phyloP scores from a whole-genome alignment of 2,329 filamentous ascomycete genomes.

The Paracorniculantispora psalliotae region DNA sequence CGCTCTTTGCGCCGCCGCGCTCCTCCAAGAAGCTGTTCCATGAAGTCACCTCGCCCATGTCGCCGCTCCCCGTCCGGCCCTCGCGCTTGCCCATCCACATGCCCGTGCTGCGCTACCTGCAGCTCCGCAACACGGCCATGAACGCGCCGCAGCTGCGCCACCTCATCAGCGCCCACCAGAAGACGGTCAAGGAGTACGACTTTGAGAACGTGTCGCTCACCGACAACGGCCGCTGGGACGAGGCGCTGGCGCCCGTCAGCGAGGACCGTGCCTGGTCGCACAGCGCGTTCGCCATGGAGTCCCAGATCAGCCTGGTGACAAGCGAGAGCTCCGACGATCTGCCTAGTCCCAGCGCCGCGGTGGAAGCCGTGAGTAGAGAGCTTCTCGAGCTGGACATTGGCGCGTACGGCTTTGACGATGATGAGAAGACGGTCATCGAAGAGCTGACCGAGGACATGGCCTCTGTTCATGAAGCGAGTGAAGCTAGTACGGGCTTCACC shows the following conservation, averaged over 20 bases:
- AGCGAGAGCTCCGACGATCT: conserved; percentile 34
- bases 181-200: conserved; percentile 69
- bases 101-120: conserved; percentile 60
- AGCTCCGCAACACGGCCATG: conserved; percentile 68
- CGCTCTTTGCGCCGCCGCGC: conserved; percentile 57
- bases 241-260: conserved; percentile 67
- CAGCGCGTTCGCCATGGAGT: conserved; percentile 21
- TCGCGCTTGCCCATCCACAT: conserved; percentile 57
- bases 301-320: conserved; percentile 27
- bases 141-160: conserved; percentile 64
- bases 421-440: conserved; percentile 28
- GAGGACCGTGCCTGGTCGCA: conserved; percentile 36
- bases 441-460: conserved; percentile 31
- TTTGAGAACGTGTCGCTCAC: conserved; percentile 71
- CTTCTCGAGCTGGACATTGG: conserved; percentile 37
- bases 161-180: conserved; percentile 63
- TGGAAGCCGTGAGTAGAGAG: conserved; percentile 47
- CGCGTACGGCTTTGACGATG: conserved; percentile 32
- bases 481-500: conserved; percentile 35
- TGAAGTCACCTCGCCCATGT: conserved; percentile 61
- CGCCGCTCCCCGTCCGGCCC: conserved; percentile 51
- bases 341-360: conserved; percentile 48
- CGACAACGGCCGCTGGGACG: conserved; percentile 69
- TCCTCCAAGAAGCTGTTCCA: conserved; percentile 55
- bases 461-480: conserved; percentile 23